A percentile compares a stretch with the other conserved stretches of the same genome.
These are phyloP conservation scores for Lepiota brunneoincarnata DNA, from an alignment of 768 basidiomycete genomes.

Conservation along the genomic window DNA sequence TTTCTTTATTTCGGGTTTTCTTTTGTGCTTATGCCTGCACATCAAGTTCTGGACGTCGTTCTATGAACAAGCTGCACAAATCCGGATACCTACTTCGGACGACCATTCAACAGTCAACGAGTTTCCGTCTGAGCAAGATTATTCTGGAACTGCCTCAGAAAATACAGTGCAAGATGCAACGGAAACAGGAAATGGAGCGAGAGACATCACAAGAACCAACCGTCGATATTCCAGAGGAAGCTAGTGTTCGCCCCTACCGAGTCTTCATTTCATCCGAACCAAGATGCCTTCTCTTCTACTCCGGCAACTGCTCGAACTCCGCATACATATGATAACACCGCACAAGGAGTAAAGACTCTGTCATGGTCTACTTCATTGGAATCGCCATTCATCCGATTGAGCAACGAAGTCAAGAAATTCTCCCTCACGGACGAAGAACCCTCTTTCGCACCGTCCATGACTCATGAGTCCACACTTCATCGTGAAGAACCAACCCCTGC, in stretches of 20 bases:
- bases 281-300: conserved; percentile 76
- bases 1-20: not conserved
- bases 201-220: conserved; percentile 17
- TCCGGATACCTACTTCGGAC: conserved; percentile 73
- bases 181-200: conserved; percentile 23
- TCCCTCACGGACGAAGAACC: conserved; percentile 37
- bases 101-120: conserved; percentile 62
- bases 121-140: conserved; percentile 39
- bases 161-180: conserved; percentile 12
- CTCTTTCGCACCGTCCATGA: conserved; percentile 14
- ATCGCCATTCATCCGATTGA: conserved; percentile 67
- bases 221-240: conserved; percentile 24
- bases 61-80: conserved; percentile 91
- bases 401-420: conserved; percentile 58
- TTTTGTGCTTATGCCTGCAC: not conserved
- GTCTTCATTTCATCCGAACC: conserved; percentile 70
- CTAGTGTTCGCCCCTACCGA: conserved; percentile 56
- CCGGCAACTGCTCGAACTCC: conserved; percentile 53
- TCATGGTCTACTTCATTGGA: conserved; percentile 78
- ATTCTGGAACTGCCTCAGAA: conserved; percentile 20
- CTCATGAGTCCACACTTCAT: conserved; percentile 17
- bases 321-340: conserved; percentile 35
- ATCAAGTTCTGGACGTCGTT: conserved; percentile 93
- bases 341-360: conserved; percentile 42
- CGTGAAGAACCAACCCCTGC: conserved; percentile 10